These are phyloP conservation scores for Aegilops bicornis DNA, from an alignment of 176 grass and related monocot species.

Conservation along the genomic window DNA sequence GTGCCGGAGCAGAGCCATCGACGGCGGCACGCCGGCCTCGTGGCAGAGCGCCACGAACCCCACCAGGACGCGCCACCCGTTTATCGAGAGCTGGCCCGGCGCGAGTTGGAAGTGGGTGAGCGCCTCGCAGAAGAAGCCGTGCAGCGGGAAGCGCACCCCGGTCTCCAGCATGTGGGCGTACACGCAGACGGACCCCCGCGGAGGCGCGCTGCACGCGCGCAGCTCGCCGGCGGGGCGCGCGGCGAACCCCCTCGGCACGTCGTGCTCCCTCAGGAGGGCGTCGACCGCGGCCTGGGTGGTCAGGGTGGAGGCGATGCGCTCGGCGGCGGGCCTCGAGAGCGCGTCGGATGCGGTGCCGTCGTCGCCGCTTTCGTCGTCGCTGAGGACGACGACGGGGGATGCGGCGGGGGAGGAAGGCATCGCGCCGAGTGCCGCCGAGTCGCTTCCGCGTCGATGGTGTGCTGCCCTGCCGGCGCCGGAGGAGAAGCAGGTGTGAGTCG, in stretches of 20 bases:
- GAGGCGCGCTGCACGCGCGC: background rate
- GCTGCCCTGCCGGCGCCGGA: too few species aligned
- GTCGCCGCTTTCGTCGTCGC: background rate
- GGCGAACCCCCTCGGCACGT: background rate
- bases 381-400: background rate
- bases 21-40: background rate
- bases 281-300: background rate
- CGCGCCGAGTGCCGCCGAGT: too few species aligned
- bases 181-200: background rate
- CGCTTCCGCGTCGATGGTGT: too few species aligned
- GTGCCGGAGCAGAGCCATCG: background rate
- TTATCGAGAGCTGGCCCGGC: background rate
- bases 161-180: background rate
- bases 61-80: background rate
- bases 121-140: background rate
- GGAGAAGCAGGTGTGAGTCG: too few species aligned
- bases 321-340: background rate
- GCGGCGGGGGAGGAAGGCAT: background rate
- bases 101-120: background rate
- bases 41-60: background rate
- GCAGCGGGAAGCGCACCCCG: background rate
- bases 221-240: background rate
- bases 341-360: background rate
- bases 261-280: background rate
- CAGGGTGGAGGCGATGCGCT: background rate